A percentile compares a stretch with the other conserved stretches of the same genome.
Conservation (phyloP, 768 basidiomycete genomes). For the Trametes punicea region DNA sequence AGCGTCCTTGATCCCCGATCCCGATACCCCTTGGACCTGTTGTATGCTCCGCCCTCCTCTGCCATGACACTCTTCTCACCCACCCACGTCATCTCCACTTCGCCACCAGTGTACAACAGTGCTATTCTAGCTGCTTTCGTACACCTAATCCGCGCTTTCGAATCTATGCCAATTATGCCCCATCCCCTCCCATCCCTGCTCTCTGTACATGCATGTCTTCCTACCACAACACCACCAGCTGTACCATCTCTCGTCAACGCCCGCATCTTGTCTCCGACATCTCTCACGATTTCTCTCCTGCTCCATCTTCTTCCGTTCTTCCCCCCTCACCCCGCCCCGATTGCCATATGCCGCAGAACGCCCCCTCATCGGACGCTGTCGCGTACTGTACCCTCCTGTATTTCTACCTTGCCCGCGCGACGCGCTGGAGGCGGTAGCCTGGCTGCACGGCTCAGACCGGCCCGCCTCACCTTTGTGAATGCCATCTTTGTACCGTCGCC, state of each 20-base stretch:
- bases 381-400: constrained; percentile 17
- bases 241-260: background rate
- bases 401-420: constrained; percentile 8
- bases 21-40: constrained; percentile 6
- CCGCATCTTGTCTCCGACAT: background rate
- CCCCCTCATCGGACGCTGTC: constrained; percentile 13
- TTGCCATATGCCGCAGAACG: background rate
- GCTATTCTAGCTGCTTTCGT: constrained; percentile 22
- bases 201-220: background rate
- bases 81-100: background rate
- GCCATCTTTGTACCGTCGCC: background rate
- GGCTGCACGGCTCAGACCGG: constrained; percentile 4
- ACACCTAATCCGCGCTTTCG: constrained; percentile 15
- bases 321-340: background rate
- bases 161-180: constrained; percentile 9
- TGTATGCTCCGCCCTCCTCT: constrained; percentile 2
- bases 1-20: constrained; percentile 33
- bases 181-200: constrained; percentile 2
- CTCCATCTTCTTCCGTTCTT: background rate
- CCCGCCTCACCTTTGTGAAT: constrained; percentile 1
- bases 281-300: background rate
- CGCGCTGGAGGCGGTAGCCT: constrained; percentile 5
- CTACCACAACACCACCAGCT: background rate
- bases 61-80: background rate
- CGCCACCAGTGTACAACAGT: constrained; percentile 19